These are phyloP conservation scores for Pyricularia sp. DNA, from an alignment of 2,329 filamentous ascomycete species.

Conservation along the genomic window DNA sequence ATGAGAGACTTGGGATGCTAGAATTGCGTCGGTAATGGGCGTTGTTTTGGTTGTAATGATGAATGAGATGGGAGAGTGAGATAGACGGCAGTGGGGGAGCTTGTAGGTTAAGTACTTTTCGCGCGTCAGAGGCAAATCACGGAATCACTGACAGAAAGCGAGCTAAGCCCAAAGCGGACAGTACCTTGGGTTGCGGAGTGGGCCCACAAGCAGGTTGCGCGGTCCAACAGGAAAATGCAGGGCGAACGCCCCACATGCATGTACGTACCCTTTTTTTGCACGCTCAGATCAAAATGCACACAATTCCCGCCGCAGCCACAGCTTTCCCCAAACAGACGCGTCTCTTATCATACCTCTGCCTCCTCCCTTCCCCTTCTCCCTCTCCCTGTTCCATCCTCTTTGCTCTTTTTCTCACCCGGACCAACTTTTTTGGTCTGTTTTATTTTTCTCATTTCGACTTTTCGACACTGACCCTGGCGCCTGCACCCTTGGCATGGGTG, in stretches of 20 bases:
- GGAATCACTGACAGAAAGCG: slow-evolving; percentile 28
- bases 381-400: neutral
- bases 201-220: neutral
- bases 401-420: neutral
- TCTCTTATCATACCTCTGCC: neutral
- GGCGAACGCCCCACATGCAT: neutral
- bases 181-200: slow-evolving; percentile 2
- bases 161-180: slow-evolving; percentile 19
- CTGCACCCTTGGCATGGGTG: neutral
- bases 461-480: neutral
- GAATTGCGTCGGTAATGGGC: slow-evolving; percentile 16
- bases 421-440: neutral
- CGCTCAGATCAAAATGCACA: neutral
- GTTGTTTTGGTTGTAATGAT: slow-evolving; percentile 13
- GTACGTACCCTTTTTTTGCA: neutral
- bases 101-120: slow-evolving; percentile 44
- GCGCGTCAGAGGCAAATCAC: slow-evolving; percentile 28
- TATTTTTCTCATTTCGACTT: neutral
- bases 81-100: slow-evolving; percentile 27
- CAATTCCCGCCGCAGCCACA: neutral
- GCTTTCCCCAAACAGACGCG: neutral
- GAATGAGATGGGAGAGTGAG: slow-evolving; percentile 18
- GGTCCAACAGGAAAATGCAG: neutral
- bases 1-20: slow-evolving; percentile 10
- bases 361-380: neutral